phyloP scores from a whole-genome alignment of 208 protist species.

The Trypanosoma melophagium region DNA sequence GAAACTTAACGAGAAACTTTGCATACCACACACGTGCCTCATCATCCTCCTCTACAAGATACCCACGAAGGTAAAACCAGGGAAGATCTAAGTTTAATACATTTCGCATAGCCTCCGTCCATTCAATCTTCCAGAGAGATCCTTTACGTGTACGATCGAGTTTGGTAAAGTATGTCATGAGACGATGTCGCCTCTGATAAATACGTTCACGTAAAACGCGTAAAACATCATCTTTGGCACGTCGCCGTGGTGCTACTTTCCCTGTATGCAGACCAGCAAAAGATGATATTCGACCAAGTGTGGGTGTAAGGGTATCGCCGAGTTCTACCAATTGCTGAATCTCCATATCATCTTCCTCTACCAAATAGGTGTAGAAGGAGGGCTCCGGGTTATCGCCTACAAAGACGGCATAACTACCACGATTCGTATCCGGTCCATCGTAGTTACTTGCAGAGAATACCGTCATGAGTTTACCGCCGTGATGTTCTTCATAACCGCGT shows the following conservation, averaged over 20 bases:
- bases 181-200: conserved; percentile 75
- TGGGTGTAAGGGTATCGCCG: conserved; percentile 43
- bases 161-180: conserved; percentile 87
- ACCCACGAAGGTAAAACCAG: conserved; percentile 87
- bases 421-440: conserved; percentile 91
- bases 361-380: conserved; percentile 75
- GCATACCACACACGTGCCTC: conserved; percentile 76
- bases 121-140: conserved; percentile 90
- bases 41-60: conserved; percentile 74
- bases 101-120: conserved; percentile 86
- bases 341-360: conserved; percentile 76
- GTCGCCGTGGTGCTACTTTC: conserved; percentile 34
- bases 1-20: conserved; percentile 66
- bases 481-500: conserved; percentile 92
- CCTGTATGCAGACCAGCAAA: conserved; percentile 24
- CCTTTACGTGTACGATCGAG: conserved; percentile 89
- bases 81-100: conserved; percentile 83
- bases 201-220: conserved; percentile 83
- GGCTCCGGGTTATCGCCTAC: conserved; percentile 71
- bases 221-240: conserved; percentile 82
- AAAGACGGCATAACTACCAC: conserved; percentile 74
- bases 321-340: conserved; percentile 57
- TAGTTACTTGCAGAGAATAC: conserved; percentile 99
- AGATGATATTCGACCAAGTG: conserved; percentile 31
- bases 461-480: conserved; percentile 93